Percentiles rank a stretch among this genome's conserved stretches.
Evolutionary conservation across 2,329 filamentous ascomycete genomes (phyloP).

Genomic region (Fusarium musae): DNA sequence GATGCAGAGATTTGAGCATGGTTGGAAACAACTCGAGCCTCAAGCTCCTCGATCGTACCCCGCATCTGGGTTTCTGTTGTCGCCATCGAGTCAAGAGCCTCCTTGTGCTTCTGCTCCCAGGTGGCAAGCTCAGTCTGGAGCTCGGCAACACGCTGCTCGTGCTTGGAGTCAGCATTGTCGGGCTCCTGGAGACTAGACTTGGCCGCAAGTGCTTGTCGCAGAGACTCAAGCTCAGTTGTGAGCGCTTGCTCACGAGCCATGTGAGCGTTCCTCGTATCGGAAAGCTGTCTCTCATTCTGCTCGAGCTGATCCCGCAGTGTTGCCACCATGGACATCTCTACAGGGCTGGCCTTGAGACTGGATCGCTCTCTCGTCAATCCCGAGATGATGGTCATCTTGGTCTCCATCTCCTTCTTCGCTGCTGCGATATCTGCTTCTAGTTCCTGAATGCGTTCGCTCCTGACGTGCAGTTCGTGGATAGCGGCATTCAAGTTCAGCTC

Average conservation of each 20-base stretch:
- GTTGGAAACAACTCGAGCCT: conserved; percentile 66
- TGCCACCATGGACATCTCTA: conserved; percentile 92
- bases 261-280: conserved; percentile 77
- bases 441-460: conserved; percentile 90
- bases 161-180: conserved; percentile 51
- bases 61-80: conserved; percentile 78
- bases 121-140: conserved; percentile 77
- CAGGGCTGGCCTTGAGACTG: conserved; percentile 83
- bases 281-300: conserved; percentile 84
- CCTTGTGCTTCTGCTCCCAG: conserved; percentile 82
- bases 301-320: conserved; percentile 89
- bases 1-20: conserved; percentile 62
- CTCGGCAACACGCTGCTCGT: conserved; percentile 69
- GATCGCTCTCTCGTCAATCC: conserved; percentile 92
- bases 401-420: conserved; percentile 95
- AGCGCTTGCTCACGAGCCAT: conserved; percentile 80
- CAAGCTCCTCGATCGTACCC: conserved; percentile 77
- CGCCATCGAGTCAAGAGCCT: conserved; percentile 76
- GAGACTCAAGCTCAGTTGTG: conserved; percentile 73
- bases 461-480: conserved; percentile 88
- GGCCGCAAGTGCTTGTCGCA: conserved; percentile 65
- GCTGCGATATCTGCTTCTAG: conserved; percentile 85
- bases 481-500: conserved; percentile 91
- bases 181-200: conserved; percentile 42
- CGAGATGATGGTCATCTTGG: conserved; percentile 94